Conservation (phyloP, 2,329 filamentous ascomycete genomes). For the Alternaria triticina region DNA sequence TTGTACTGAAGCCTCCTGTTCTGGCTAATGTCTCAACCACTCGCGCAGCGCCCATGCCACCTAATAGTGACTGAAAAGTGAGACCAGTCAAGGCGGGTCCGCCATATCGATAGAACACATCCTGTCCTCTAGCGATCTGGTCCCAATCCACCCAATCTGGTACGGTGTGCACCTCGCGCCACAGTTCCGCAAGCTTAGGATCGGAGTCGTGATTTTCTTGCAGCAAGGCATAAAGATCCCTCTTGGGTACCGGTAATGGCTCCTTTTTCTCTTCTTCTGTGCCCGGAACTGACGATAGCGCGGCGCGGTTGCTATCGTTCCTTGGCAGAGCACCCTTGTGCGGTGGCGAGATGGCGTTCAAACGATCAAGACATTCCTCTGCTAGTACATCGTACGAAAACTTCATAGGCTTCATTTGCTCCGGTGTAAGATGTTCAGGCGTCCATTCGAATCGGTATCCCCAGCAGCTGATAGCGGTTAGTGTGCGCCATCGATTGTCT, state of each 20-base stretch:
- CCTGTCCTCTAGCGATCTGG: slow-evolving; percentile 75
- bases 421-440: slow-evolving; percentile 64
- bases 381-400: slow-evolving; percentile 72
- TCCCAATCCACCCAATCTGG: slow-evolving; percentile 81
- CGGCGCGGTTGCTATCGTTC: slow-evolving; percentile 44
- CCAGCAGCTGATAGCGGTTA: slow-evolving; percentile 57
- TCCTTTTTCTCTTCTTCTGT: slow-evolving; percentile 41
- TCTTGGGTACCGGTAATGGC: slow-evolving; percentile 42
- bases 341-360: slow-evolving; percentile 67
- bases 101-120: slow-evolving; percentile 79
- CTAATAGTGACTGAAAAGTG: slow-evolving; percentile 70
- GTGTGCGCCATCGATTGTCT: slow-evolving; percentile 13
- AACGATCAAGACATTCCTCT: slow-evolving; percentile 67
- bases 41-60: slow-evolving; percentile 74
- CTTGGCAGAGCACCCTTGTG: slow-evolving; percentile 46
- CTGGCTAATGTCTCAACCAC: slow-evolving; percentile 76
- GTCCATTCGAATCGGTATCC: slow-evolving; percentile 75
- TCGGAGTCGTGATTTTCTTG: slow-evolving; percentile 64
- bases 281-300: slow-evolving; percentile 32
- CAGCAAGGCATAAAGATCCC: slow-evolving; percentile 70
- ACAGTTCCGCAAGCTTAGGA: slow-evolving; percentile 63
- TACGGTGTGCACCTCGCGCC: slow-evolving; percentile 69
- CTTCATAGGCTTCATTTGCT: slow-evolving; percentile 66
- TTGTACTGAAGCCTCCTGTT: slow-evolving; percentile 75
- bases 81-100: slow-evolving; percentile 69